These are phyloP conservation scores for Mortierella sp. DNA, from an alignment of 371 early-diverging fungal species.

Conservation along the genomic window DNA sequence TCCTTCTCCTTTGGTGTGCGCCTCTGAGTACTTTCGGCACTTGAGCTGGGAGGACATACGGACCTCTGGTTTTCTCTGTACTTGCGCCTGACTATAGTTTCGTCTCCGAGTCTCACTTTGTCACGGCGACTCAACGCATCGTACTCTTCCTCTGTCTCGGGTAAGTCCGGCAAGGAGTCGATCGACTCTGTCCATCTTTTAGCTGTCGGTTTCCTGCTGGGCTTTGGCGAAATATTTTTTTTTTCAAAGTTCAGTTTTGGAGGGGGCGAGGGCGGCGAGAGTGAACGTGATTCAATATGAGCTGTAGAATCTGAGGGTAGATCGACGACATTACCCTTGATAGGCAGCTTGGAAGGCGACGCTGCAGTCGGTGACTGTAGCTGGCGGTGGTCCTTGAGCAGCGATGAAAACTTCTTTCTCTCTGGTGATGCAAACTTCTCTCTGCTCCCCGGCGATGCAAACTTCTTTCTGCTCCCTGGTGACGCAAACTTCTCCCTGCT, in stretches of 20 bases:
- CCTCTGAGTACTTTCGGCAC: background rate
- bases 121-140: background rate
- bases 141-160: constrained; percentile 17
- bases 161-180: constrained; percentile 4
- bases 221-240: background rate
- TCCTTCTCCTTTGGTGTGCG: background rate
- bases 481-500: background rate
- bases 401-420: background rate
- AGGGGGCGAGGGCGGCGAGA: background rate
- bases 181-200: constrained; percentile 3
- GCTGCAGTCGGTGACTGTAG: background rate
- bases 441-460: background rate
- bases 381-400: background rate
- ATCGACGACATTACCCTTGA: constrained; percentile 3
- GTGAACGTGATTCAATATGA: background rate
- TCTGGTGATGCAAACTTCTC: no score
- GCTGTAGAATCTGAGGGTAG: background rate
- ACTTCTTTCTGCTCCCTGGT: background rate
- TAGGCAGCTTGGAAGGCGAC: background rate
- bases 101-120: constrained; percentile 17
- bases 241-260: background rate
- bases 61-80: constrained; percentile 6
- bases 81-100: background rate
- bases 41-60: background rate
- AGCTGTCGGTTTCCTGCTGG: background rate